phyloP scores from a whole-genome alignment of 192 early-diverging fungal genomes.

The Podila verticillata region DNA sequence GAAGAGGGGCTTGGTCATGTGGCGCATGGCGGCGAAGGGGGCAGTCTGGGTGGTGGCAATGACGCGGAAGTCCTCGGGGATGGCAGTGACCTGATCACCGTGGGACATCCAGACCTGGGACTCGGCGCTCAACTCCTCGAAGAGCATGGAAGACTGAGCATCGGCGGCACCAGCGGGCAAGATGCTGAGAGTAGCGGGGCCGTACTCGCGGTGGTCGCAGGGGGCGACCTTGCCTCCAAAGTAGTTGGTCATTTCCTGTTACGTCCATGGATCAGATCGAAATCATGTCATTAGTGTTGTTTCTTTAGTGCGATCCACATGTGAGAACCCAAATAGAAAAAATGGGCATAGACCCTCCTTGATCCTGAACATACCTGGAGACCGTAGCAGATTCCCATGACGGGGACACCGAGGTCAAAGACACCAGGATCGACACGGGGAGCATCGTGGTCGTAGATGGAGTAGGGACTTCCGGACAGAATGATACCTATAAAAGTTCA shows the following conservation, averaged over 20 bases:
- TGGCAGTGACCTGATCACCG: constrained; percentile 90
- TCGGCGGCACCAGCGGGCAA: constrained; percentile 36
- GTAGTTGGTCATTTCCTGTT: constrained; percentile 86
- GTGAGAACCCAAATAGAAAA: constrained; percentile 17
- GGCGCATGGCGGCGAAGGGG: constrained; percentile 90
- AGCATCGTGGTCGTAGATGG: constrained; percentile 93
- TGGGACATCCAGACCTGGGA: constrained; percentile 97
- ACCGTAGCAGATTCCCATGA: constrained; percentile 99
- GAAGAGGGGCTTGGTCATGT: constrained; percentile 83
- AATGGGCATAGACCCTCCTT: constrained; percentile 7
- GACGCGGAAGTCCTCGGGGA: constrained; percentile 83
- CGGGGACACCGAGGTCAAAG: constrained; percentile 88
- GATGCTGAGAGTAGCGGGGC: constrained; percentile 84
- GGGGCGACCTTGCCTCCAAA: constrained; percentile 89
- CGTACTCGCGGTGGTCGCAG: constrained; percentile 95
- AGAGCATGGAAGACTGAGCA: constrained; percentile 35
- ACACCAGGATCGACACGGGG: constrained; percentile 94
- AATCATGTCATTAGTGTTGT: background rate
- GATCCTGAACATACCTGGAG: constrained; percentile 70
- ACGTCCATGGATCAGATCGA: background rate
- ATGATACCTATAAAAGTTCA: constrained; percentile 73
- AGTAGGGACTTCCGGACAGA: constrained; percentile 96
- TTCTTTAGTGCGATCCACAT: background rate
- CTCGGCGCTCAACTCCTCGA: constrained; percentile 31
- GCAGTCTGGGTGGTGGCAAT: constrained; percentile 90